Evolutionary conservation across 495 filamentous ascomycete genomes (phyloP).

Genomic region (Aspergillus steynii): DNA sequence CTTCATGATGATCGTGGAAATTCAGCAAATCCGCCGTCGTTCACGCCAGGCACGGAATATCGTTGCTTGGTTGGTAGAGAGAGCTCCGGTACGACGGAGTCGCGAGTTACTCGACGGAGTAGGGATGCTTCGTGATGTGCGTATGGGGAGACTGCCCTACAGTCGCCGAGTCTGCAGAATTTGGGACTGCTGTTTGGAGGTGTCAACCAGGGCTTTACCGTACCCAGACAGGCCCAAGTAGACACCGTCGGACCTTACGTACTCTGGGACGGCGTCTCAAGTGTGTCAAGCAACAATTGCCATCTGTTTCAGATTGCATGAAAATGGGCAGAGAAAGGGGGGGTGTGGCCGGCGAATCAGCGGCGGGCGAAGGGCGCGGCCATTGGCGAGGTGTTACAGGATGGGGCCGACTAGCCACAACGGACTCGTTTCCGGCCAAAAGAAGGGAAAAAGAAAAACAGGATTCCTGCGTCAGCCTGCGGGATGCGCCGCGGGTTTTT

Average conservation of each 20-base stretch:
- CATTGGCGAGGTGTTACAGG: slow-evolving; percentile 20
- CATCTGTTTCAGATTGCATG: slow-evolving; percentile 4
- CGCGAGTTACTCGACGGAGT: neutral
- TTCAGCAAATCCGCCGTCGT: neutral
- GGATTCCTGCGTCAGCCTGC: slow-evolving; percentile 9
- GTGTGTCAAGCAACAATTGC: no score
- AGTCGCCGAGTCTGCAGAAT: neutral
- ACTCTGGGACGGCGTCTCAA: no score
- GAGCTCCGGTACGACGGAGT: neutral
- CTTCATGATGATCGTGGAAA: neutral
- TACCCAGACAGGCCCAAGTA: no score
- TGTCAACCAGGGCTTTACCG: no score
- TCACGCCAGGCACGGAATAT: neutral
- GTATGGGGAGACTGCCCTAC: neutral
- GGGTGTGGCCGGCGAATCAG: slow-evolving; percentile 11
- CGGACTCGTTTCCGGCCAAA: slow-evolving; percentile 16
- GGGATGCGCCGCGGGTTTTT: neutral
- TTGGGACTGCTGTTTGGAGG: no score
- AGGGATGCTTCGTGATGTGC: neutral
- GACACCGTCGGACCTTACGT: no score
- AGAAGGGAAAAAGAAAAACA: neutral
- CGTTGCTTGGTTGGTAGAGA: neutral
- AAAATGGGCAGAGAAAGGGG: slow-evolving; percentile 1
- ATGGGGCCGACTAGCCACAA: slow-evolving; percentile 12
- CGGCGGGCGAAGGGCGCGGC: neutral